These are phyloP conservation scores for Xylariomycetidae sp. DNA, from an alignment of 2,329 filamentous ascomycete genomes.

Conservation along the genomic window DNA sequence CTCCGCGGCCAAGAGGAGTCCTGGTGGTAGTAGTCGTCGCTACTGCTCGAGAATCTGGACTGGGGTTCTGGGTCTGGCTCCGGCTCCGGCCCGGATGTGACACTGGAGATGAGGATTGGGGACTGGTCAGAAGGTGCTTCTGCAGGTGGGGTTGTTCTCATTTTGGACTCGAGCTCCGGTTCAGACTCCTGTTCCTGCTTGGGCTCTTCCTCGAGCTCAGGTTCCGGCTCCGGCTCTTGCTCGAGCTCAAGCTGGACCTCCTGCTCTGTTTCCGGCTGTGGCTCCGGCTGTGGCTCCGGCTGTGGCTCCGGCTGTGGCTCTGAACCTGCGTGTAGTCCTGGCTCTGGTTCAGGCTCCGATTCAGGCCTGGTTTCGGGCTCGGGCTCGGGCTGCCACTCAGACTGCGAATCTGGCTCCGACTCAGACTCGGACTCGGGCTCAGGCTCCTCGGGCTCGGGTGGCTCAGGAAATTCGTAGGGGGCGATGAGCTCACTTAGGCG, in stretches of 20 bases:
- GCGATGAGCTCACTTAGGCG: constrained; percentile 12
- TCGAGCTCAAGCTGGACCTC: too few species aligned
- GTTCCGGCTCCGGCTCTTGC: too few species aligned
- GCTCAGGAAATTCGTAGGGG: too few species aligned
- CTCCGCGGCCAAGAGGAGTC: constrained; percentile 8
- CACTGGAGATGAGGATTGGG: too few species aligned
- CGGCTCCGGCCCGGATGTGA: too few species aligned
- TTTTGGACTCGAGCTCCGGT: too few species aligned
- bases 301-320: constrained; percentile 4
- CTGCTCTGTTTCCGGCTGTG: constrained; percentile 6
- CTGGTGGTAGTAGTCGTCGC: constrained; percentile 10
- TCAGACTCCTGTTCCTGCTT: too few species aligned
- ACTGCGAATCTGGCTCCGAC: neutral
- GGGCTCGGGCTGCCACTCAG: neutral
- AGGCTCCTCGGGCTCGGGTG: neutral
- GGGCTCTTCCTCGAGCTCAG: too few species aligned
- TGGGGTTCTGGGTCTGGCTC: too few species aligned
- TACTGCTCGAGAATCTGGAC: constrained; percentile 18
- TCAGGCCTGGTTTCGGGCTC: neutral
- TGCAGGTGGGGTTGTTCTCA: too few species aligned
- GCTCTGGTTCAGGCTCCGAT: neutral
- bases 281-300: constrained; percentile 5
- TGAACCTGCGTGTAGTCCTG: neutral
- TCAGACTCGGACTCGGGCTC: neutral
- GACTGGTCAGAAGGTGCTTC: too few species aligned